These are phyloP conservation scores for Aspergillus sp. DNA, from an alignment of 2,329 filamentous ascomycete genomes.

Conservation along the genomic window DNA sequence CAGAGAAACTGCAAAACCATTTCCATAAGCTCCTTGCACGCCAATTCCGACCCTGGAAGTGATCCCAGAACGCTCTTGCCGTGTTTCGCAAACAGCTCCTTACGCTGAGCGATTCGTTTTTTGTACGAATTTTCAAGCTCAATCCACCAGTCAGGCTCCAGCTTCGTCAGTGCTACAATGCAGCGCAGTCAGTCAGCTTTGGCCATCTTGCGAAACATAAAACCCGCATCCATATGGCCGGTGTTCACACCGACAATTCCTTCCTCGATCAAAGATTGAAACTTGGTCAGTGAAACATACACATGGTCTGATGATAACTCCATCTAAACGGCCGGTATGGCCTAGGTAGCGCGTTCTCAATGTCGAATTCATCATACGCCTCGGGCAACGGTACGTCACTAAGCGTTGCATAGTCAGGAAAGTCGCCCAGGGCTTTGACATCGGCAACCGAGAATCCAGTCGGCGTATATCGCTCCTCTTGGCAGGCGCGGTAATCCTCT, in stretches of 20 bases:
- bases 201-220: not conserved
- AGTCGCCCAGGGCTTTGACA: slow-evolving; percentile 68
- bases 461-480: slow-evolving; percentile 54
- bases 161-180: slow-evolving; percentile 66
- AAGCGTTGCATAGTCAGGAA: slow-evolving; percentile 74
- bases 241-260: not conserved
- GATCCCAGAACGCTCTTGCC: slow-evolving; percentile 64
- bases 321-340: slow-evolving; percentile 82
- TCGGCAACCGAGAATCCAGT: slow-evolving; percentile 72
- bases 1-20: slow-evolving; percentile 80
- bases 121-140: slow-evolving; percentile 76
- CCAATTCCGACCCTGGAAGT: slow-evolving; percentile 73
- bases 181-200: not conserved
- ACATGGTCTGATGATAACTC: slow-evolving; percentile 89
- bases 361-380: slow-evolving; percentile 65
- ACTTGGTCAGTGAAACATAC: slow-evolving; percentile 51
- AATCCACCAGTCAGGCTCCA: slow-evolving; percentile 86
- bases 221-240: too few relatives aligned
- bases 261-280: not conserved
- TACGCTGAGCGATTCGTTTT: slow-evolving; percentile 66
- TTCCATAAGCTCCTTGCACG: slow-evolving; percentile 84
- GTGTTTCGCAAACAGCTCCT: slow-evolving; percentile 63
- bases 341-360: slow-evolving; percentile 66
- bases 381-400: slow-evolving; percentile 71
- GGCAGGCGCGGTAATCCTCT: slow-evolving; percentile 38